phyloP scores from a whole-genome alignment of 2,329 filamentous ascomycete species.

The Trichoderma semiorbis region DNA sequence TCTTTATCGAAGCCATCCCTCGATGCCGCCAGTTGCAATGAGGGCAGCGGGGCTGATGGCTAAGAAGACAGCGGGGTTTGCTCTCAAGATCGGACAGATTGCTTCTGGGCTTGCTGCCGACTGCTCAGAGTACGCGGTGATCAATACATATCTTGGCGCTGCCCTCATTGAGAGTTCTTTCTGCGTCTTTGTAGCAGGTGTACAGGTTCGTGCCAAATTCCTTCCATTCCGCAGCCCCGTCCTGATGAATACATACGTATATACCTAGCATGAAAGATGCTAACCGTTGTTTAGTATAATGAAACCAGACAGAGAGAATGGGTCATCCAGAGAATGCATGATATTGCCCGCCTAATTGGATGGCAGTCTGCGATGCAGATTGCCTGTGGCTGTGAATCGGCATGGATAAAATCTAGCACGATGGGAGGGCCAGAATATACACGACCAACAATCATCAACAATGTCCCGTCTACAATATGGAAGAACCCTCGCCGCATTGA shows the following conservation, averaged over 20 bases:
- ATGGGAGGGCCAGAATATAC: constrained; percentile 72
- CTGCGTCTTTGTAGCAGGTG: constrained; percentile 79
- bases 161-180: constrained; percentile 81
- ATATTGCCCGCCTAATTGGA: constrained; percentile 76
- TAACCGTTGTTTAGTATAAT: constrained; percentile 55
- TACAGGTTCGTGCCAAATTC: constrained; percentile 52
- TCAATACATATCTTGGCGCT: constrained; percentile 75
- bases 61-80: constrained; percentile 64
- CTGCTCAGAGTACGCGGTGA: constrained; percentile 48
- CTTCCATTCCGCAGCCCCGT: not conserved
- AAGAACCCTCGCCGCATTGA: constrained; percentile 50
- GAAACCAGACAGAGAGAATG: constrained; percentile 70
- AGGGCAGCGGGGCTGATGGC: constrained; percentile 78
- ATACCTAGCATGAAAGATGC: not conserved
- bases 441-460: constrained; percentile 40
- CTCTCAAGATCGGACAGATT: constrained; percentile 75
- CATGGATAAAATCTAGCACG: constrained; percentile 73
- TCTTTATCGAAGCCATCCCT: constrained; percentile 76
- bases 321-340: constrained; percentile 69
- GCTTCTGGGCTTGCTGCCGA: constrained; percentile 66
- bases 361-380: constrained; percentile 84
- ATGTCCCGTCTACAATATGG: constrained; percentile 43
- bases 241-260: not conserved
- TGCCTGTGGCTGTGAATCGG: constrained; percentile 76
- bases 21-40: constrained; percentile 89